phyloP scores from a whole-genome alignment of 192 early-diverging fungal genomes.

The Lobulomyces angularis region DNA sequence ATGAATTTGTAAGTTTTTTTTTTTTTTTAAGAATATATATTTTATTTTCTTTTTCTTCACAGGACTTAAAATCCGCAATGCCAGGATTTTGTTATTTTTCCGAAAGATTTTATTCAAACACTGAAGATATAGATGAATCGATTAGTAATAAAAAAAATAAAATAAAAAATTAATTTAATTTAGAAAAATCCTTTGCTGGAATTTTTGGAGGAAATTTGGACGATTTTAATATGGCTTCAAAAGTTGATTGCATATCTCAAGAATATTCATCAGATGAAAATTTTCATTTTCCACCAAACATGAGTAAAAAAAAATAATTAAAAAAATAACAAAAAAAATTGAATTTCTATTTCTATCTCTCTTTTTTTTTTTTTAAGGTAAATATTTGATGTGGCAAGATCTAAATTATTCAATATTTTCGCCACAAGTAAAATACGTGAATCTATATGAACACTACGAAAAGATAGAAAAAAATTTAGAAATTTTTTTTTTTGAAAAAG shows the following conservation, averaged over 20 bases:
- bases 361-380: too few species aligned
- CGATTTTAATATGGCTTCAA: conserved; percentile 59
- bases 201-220: conserved; percentile 69
- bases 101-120: conserved; percentile 58
- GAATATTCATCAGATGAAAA: too few species aligned
- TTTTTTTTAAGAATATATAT: background rate
- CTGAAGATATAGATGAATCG: conserved; percentile 50
- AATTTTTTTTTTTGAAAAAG: too few species aligned
- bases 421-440: conserved; percentile 59
- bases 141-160: too few species aligned
- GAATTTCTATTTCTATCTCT: too few species aligned
- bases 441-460: conserved; percentile 56
- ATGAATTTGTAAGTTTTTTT: conserved; percentile 68
- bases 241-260: too few species aligned
- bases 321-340: too few species aligned
- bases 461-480: conserved; percentile 16
- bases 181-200: conserved; percentile 56
- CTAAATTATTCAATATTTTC: conserved; percentile 48
- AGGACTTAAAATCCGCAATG: conserved; percentile 59
- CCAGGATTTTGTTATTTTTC: conserved; percentile 67
- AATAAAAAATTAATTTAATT: too few species aligned
- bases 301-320: too few species aligned
- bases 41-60: background rate
- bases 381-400: conserved; percentile 81
- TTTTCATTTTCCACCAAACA: conserved; percentile 54